phyloP scores from a whole-genome alignment of 2,329 filamentous ascomycete genomes.

The Colletotrichum phormii region DNA sequence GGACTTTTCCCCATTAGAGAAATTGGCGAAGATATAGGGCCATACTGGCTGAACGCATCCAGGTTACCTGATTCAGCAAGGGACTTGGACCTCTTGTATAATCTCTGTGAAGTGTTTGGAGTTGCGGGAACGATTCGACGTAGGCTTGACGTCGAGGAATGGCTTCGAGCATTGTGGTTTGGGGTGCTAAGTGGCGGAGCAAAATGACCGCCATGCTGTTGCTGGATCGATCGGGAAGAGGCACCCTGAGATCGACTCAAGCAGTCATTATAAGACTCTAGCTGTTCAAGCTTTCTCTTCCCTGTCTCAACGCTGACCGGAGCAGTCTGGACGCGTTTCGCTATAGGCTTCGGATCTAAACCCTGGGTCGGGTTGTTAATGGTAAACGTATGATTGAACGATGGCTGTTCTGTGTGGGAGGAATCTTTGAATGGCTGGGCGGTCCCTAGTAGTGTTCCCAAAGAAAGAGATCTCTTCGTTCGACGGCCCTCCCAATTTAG shows the following conservation, averaged over 20 bases:
- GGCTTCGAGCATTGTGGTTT: slow-evolving; percentile 1
- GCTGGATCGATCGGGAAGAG: not conserved
- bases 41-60: not conserved
- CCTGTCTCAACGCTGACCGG: not conserved
- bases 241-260: not conserved
- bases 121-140: not conserved
- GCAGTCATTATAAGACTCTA: not conserved
- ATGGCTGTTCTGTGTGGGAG: slow-evolving; percentile 47
- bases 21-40: slow-evolving; percentile 18
- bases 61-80: slow-evolving; percentile 22
- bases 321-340: slow-evolving; percentile 10
- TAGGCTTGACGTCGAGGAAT: not conserved
- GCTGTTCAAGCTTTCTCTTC: slow-evolving; percentile 2
- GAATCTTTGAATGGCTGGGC: slow-evolving; percentile 41
- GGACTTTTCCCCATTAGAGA: slow-evolving; percentile 21
- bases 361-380: not conserved
- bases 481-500: slow-evolving; percentile 84
- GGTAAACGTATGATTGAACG: slow-evolving; percentile 46
- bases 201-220: not conserved
- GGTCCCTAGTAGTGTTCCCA: slow-evolving; percentile 43
- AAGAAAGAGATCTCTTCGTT: slow-evolving; percentile 64
- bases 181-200: not conserved
- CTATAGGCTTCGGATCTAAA: slow-evolving; percentile 5
- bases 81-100: slow-evolving; percentile 32
- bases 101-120: not conserved